Conservation (phyloP, 331 rosid genomes). For the Telfairia occidentalis region DNA sequence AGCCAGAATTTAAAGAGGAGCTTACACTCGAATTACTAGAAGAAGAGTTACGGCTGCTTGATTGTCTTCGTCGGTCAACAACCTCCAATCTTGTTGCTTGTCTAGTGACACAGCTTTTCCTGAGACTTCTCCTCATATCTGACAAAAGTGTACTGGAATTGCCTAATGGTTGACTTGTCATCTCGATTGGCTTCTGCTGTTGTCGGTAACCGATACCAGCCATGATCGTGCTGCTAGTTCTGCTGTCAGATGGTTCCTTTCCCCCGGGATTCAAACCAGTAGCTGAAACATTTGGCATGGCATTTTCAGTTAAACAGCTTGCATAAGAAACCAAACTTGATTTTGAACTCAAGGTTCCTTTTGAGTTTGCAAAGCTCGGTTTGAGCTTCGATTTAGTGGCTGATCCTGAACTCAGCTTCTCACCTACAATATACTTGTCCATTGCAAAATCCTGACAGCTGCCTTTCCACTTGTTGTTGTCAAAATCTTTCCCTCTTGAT, state of each 20-base stretch:
- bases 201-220: slow-evolving; percentile 29
- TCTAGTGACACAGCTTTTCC: slow-evolving; percentile 34
- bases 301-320: slow-evolving; percentile 21
- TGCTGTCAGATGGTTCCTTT: slow-evolving; percentile 27
- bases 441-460: slow-evolving; percentile 19
- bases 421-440: slow-evolving; percentile 26
- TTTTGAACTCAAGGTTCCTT: slow-evolving; percentile 23
- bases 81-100: slow-evolving; percentile 34
- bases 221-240: slow-evolving; percentile 33
- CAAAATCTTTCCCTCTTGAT: slow-evolving; percentile 64
- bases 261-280: slow-evolving; percentile 19
- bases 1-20: slow-evolving; percentile 46
- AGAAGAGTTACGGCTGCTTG: slow-evolving; percentile 44
- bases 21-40: slow-evolving; percentile 63
- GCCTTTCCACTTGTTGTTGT: slow-evolving; percentile 43
- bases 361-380: slow-evolving; percentile 17
- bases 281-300: slow-evolving; percentile 7
- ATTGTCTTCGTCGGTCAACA: slow-evolving; percentile 24
- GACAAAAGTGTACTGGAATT: slow-evolving; percentile 29
- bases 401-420: slow-evolving; percentile 25
- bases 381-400: slow-evolving; percentile 30
- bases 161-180: slow-evolving; percentile 26
- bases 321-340: slow-evolving; percentile 19
- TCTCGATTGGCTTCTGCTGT: slow-evolving; percentile 23
- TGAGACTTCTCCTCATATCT: slow-evolving; percentile 26